Evolutionary conservation across 129 eudicot species (phyloP).

Genomic region (Logfia minima): DNA sequence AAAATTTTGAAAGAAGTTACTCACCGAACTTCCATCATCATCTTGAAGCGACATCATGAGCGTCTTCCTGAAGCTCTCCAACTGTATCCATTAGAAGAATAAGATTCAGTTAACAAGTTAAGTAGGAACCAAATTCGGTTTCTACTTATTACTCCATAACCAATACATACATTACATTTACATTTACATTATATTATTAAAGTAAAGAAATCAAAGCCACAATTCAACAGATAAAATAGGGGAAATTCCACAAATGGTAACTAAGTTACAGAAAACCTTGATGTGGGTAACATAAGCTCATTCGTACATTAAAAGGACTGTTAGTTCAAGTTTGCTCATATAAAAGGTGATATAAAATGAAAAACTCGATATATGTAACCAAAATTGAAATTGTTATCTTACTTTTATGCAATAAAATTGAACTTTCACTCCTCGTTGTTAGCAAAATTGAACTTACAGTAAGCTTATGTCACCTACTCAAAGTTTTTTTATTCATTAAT

Average conservation of each 20-base stretch:
- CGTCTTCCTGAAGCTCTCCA: conserved; percentile 89
- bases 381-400: too few relatives aligned
- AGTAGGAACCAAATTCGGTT: not conserved
- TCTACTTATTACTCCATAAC: not conserved
- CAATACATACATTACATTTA: not conserved
- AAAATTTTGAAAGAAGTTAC: conserved; percentile 15
- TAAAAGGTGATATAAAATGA: too few relatives aligned
- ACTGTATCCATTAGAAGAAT: conserved; percentile 44
- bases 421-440: too few relatives aligned
- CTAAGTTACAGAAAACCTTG: too few relatives aligned
- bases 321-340: too few relatives aligned
- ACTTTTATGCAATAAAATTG: too few relatives aligned
- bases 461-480: too few relatives aligned
- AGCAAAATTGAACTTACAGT: too few relatives aligned
- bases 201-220: not conserved
- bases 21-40: conserved; percentile 76
- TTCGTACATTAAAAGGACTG: too few relatives aligned
- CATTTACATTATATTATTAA: not conserved
- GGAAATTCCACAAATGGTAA: not conserved
- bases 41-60: conserved; percentile 95
- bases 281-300: too few relatives aligned
- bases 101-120: conserved; percentile 5
- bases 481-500: too few relatives aligned
- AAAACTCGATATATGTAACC: too few relatives aligned
- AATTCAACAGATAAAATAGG: not conserved